Conservation (phyloP, 495 filamentous ascomycete genomes). For the Penicillium waksmanii region DNA sequence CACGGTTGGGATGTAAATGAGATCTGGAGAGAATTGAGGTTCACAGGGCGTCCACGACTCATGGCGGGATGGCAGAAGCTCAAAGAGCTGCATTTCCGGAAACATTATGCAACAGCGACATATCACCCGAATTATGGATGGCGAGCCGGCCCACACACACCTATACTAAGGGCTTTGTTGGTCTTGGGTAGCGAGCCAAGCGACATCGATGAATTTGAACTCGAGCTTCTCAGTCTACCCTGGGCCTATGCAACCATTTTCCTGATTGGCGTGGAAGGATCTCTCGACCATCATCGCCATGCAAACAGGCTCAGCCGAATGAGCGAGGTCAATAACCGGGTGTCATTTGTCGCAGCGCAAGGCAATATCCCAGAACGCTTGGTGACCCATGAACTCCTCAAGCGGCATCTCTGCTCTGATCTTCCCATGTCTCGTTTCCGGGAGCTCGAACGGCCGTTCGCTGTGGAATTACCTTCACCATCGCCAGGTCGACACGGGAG, state of each 20-base stretch:
- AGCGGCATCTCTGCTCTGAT: constrained; percentile 51
- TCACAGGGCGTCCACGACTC: constrained; percentile 39
- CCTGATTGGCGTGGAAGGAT: constrained; percentile 53
- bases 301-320: constrained; percentile 52
- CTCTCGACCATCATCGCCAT: constrained; percentile 52
- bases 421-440: constrained; percentile 48
- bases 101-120: constrained; percentile 47
- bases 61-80: constrained; percentile 55
- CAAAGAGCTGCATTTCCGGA: constrained; percentile 52
- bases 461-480: constrained; percentile 7
- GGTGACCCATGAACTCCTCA: constrained; percentile 52
- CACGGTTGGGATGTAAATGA: constrained; percentile 42
- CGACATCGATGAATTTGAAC: constrained; percentile 56
- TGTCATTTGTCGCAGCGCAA: constrained; percentile 54
- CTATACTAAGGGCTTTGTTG: constrained; percentile 47
- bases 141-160: constrained; percentile 51
- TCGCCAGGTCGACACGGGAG: background rate
- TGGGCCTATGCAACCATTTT: constrained; percentile 56
- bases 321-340: constrained; percentile 49
- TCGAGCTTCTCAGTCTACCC: constrained; percentile 47
- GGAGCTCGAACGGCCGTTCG: constrained; percentile 23
- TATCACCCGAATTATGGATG: constrained; percentile 53
- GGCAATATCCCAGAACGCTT: constrained; percentile 51
- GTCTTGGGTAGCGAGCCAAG: constrained; percentile 50
- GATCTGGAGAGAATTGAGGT: constrained; percentile 38